Percentiles rank a stretch among this genome's conserved stretches.
Conservation (phyloP, 2,329 filamentous ascomycete genomes). For the Fusarium sacchari region DNA sequence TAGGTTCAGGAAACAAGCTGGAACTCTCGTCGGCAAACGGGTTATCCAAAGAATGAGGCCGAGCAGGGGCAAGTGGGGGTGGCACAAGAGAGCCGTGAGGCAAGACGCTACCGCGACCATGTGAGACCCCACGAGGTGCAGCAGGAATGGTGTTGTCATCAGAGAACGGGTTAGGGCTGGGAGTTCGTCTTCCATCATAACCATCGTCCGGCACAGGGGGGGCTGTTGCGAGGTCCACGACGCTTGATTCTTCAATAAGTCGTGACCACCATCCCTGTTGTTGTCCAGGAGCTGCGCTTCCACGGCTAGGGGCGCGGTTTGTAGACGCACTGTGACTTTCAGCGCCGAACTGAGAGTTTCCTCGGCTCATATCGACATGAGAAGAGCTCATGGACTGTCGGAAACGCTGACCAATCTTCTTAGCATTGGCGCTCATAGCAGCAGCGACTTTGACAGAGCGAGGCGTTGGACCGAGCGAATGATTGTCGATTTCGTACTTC, state of each 20-base stretch:
- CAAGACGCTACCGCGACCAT: conserved; percentile 57
- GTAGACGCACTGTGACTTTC: conserved; percentile 52
- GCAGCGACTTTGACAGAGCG: conserved; percentile 48
- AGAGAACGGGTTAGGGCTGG: conserved; percentile 46
- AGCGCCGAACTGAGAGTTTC: conserved; percentile 61
- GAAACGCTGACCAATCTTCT: conserved; percentile 39
- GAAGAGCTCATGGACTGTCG: conserved; percentile 41
- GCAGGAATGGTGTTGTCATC: conserved; percentile 57
- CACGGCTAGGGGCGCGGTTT: conserved; percentile 14
- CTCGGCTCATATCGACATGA: conserved; percentile 61
- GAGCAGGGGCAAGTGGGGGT: conserved; percentile 47
- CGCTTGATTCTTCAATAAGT: conserved; percentile 52
- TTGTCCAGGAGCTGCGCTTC: conserved; percentile 6
- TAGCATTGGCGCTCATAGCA: conserved; percentile 45
- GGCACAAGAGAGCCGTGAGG: conserved; percentile 53
- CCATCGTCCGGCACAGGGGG: conserved; percentile 34
- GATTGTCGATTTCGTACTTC: conserved; percentile 51
- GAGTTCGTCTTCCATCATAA: conserved; percentile 17
- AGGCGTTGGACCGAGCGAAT: conserved; percentile 61
- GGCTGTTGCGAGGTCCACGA: conserved; percentile 49
- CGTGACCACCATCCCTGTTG: conserved; percentile 57
- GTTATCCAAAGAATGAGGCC: conserved; percentile 39
- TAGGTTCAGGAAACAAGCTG: conserved; percentile 43
- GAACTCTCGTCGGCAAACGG: conserved; percentile 63
- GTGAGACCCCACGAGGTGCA: conserved; percentile 46